Conservation (phyloP, 129 eudicot species). For the Glebionis coronaria region DNA sequence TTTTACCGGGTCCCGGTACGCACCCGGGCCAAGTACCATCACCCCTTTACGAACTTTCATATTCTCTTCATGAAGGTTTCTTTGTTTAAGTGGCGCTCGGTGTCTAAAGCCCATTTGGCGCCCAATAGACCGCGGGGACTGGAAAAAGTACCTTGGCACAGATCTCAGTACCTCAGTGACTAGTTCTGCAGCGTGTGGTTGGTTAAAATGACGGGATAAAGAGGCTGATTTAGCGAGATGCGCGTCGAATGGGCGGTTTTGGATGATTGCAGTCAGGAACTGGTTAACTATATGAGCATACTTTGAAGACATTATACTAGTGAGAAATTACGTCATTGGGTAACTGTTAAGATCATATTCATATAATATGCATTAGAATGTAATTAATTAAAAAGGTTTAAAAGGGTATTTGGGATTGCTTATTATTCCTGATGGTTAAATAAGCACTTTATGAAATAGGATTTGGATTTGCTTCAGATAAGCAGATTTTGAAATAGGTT, state of each 20-base stretch:
- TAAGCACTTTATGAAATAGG: no score
- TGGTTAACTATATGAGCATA: conserved; percentile 47
- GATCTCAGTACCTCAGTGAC: conserved; percentile 55
- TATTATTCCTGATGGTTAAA: no score
- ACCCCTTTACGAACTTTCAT: conserved; percentile 35
- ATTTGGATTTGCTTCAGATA: no score
- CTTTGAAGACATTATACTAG: conserved; percentile 30
- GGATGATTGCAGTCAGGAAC: conserved; percentile 52
- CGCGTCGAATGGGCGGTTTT: conserved; percentile 48
- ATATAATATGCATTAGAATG: neutral
- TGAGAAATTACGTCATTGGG: neutral
- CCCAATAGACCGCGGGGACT: conserved; percentile 71
- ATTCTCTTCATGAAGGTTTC: conserved; percentile 53
- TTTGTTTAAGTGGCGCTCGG: conserved; percentile 74
- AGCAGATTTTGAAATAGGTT: no score
- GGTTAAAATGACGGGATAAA: conserved; percentile 16
- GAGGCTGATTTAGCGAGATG: conserved; percentile 10
- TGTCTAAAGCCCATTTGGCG: conserved; percentile 63
- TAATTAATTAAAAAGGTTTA: no score
- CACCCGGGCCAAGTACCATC: conserved; percentile 76
- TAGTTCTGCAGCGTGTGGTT: conserved; percentile 35
- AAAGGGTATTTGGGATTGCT: no score
- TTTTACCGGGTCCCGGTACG: conserved; percentile 52
- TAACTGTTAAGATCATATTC: neutral
- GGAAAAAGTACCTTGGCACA: conserved; percentile 64